phyloP scores from a whole-genome alignment of 768 basidiomycete species.

The Asterophora lycoperdoides region DNA sequence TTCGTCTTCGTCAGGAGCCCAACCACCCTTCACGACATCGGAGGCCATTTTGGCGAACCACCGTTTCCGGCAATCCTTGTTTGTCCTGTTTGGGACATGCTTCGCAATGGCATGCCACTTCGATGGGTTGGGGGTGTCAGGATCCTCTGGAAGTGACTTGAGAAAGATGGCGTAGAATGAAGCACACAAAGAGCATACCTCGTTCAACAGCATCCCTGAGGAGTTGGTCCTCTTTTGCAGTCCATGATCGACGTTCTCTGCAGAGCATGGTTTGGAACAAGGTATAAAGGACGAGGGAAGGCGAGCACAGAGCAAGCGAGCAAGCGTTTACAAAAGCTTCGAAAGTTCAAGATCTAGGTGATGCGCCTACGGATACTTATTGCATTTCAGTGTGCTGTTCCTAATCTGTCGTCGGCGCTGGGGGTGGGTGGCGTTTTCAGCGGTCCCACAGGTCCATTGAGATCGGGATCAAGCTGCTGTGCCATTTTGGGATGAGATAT shows the following conservation, averaged over 20 bases:
- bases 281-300: conserved; percentile 16
- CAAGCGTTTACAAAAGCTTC: conserved; percentile 12
- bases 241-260: conserved; percentile 51
- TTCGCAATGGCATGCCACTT: conserved; percentile 64
- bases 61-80: conserved; percentile 61
- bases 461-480: conserved; percentile 24
- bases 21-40: conserved; percentile 57
- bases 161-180: conserved; percentile 8
- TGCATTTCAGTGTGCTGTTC: conserved; percentile 13
- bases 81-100: conserved; percentile 56
- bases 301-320: conserved; percentile 6
- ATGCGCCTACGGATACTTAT: conserved; percentile 22
- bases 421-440: conserved; percentile 22
- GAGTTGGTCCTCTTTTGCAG: conserved; percentile 48
- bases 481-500: conserved; percentile 17
- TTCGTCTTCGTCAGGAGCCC: conserved; percentile 59
- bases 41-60: conserved; percentile 65
- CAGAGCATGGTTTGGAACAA: conserved; percentile 30
- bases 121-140: conserved; percentile 50
- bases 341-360: conserved; percentile 18
- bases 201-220: conserved; percentile 46
- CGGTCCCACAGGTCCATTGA: conserved; percentile 17
- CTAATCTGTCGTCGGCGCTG: conserved; percentile 22
- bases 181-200: conserved; percentile 27
- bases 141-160: conserved; percentile 41